Base-by-base conservation (phyloP, 1,284 basidiomycete species). In the Meira miltonrushii region DNA sequence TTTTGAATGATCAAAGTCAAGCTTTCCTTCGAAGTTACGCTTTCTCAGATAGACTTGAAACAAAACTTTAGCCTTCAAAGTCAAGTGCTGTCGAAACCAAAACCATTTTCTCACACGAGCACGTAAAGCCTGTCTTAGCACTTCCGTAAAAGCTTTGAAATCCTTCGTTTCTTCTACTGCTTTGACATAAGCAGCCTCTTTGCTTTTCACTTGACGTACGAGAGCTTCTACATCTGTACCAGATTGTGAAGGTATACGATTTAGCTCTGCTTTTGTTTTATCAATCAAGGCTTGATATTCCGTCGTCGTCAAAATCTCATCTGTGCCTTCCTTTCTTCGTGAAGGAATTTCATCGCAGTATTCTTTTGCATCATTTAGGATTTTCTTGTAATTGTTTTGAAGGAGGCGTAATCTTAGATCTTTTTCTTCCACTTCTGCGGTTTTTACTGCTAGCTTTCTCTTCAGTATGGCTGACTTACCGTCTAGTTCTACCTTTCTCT, bases 1-100 rank as follows among this genome's bases (percentile, higher is more conserved):
- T 82, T 2, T 81, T 78, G 12, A 80, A 75, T 98, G 94, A 73
- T 95, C 86, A 74, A 98, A 95, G 12, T 73, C 66, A 44, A 85
- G 74, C 51, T 74, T 74, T 48, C 79, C 80, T 21, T 70, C 65
- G 66, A 74, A 79, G 11, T 89, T 89, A 66, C 95, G 89, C 60
- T 87, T 85, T 21, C 86, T 85, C 19, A 96, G 85, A 77, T 94
- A 87, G 71, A 84, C 85, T 19, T 85, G 83, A 81, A 97, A 97
- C 47, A 87, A 85, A 15, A 76, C 69, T 71, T 89, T 90, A 79
- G 90, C 92, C 6, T 91, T 86, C 23, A 90, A 81, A 10, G 91
- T 87, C 62, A 92, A 92, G 69, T 89, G 87, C 10, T 85, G 83
- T 54, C 93, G 86, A 81, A 95, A 93, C 55, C 88, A 85, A 59